Evolutionary conservation across 768 basidiomycete species (phyloP).

Genomic region (Xerocomellus intermedius): DNA sequence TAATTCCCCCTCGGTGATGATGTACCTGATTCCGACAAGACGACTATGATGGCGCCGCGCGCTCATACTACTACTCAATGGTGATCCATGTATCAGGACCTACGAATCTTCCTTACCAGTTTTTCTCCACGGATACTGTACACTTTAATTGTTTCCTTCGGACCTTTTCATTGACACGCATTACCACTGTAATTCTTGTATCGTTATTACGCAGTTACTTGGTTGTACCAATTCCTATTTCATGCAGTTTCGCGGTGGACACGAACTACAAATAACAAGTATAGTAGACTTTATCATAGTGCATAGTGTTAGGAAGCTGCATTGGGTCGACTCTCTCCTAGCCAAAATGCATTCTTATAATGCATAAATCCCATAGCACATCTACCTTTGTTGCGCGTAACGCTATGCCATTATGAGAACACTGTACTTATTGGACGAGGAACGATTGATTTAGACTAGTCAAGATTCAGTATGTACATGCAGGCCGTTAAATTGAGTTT

Average conservation of each 20-base stretch:
- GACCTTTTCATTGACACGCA: background rate
- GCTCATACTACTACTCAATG: conserved; percentile 1
- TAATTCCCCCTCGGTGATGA: background rate
- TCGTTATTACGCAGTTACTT: background rate
- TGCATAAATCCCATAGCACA: too few relatives aligned
- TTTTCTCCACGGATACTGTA: conserved; percentile 9
- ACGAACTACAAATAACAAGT: background rate
- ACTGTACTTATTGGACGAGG: background rate
- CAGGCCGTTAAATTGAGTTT: background rate
- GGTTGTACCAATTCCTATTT: background rate
- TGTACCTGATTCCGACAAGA: conserved; percentile 13
- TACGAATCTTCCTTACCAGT: background rate
- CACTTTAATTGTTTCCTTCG: background rate
- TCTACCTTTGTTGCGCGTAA: background rate
- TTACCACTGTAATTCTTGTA: conserved; percentile 12
- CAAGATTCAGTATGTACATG: background rate
- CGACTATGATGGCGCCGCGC: conserved; percentile 16
- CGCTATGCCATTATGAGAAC: too few relatives aligned
- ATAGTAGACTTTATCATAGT: too few relatives aligned
- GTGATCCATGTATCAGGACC: conserved; percentile 1
- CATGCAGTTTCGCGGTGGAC: background rate
- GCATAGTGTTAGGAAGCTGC: too few relatives aligned
- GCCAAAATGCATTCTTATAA: too few relatives aligned
- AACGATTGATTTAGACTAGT: background rate
- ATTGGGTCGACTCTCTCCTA: too few relatives aligned